Percentiles rank a stretch among this genome's conserved stretches.
These are phyloP conservation scores for Xylaria sp. DNA, from an alignment of 2,329 filamentous ascomycete genomes.

Conservation along the genomic window DNA sequence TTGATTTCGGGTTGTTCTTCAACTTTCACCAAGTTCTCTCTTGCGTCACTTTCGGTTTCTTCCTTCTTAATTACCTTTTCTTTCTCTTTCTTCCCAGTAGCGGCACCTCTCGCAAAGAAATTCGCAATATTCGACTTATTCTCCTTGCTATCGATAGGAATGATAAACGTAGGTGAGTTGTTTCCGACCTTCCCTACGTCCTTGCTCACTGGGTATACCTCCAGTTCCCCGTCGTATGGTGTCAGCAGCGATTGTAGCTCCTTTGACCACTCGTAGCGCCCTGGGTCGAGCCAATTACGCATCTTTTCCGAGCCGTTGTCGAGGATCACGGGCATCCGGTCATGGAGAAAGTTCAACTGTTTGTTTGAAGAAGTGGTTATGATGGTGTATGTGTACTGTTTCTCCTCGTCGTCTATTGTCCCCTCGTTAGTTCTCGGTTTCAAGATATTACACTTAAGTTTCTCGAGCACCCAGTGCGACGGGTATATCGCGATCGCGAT, in stretches of 20 bases:
- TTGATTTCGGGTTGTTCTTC: slow-evolving; percentile 42
- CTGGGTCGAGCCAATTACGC: slow-evolving; percentile 81
- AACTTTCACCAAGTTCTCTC: slow-evolving; percentile 6
- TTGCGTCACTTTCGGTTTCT: neutral
- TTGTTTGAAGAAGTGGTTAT: slow-evolving; percentile 90
- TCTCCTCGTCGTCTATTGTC: slow-evolving; percentile 61
- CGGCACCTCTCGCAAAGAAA: slow-evolving; percentile 75
- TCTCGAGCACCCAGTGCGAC: neutral
- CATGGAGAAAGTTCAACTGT: slow-evolving; percentile 86
- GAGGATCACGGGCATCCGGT: slow-evolving; percentile 94
- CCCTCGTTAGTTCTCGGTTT: slow-evolving; percentile 6
- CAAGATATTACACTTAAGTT: neutral
- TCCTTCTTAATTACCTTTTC: slow-evolving; percentile 10
- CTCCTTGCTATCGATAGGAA: slow-evolving; percentile 83
- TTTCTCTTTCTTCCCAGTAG: slow-evolving; percentile 38
- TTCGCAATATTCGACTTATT: slow-evolving; percentile 96
- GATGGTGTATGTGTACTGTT: slow-evolving; percentile 88
- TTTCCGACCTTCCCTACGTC: slow-evolving; percentile 96
- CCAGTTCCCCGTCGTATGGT: slow-evolving; percentile 81
- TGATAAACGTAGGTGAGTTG: slow-evolving; percentile 82
- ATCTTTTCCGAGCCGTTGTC: slow-evolving; percentile 78
- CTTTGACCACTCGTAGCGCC: slow-evolving; percentile 74
- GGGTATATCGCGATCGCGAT: neutral
- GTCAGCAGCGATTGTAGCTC: slow-evolving; percentile 83
- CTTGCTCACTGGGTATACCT: slow-evolving; percentile 85